Conservation (phyloP, 1,284 basidiomycete genomes). For the Trametes sp. region DNA sequence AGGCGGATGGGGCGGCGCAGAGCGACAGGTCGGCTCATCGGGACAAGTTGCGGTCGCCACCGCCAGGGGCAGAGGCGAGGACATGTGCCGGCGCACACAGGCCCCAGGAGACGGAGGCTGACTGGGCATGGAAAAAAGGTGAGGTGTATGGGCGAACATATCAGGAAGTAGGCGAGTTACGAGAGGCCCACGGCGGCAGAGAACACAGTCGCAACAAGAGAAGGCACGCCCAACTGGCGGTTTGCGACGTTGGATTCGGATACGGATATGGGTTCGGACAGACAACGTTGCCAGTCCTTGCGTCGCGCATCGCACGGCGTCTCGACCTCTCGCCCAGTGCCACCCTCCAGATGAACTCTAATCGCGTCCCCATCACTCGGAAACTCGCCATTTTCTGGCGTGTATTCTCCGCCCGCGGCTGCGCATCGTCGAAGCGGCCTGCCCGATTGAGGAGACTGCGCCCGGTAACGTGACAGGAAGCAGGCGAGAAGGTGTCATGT, state of each 20-base stretch:
- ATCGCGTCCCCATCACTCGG: conserved; percentile 11
- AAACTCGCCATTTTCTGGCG: conserved; percentile 9
- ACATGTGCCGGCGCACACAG: conserved; percentile 1
- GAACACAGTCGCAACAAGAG: conserved; percentile 11
- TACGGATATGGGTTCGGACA: background rate
- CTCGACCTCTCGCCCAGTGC: conserved; percentile 8
- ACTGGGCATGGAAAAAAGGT: background rate
- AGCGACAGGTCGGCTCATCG: background rate
- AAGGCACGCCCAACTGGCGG: background rate
- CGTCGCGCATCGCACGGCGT: background rate
- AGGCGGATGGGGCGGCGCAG: background rate
- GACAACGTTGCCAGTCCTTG: background rate
- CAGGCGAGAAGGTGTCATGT: conserved; percentile 18
- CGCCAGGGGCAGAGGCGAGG: background rate
- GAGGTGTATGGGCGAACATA: conserved; percentile 9
- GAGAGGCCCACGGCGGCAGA: conserved; percentile 11
- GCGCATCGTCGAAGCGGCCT: conserved; percentile 4
- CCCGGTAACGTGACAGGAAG: conserved; percentile 25
- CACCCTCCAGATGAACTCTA: conserved; percentile 18
- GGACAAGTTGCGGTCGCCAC: background rate
- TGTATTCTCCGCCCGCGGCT: conserved; percentile 7
- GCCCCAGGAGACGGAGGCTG: background rate
- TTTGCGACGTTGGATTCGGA: conserved; percentile 8
- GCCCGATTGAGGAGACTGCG: conserved; percentile 24
- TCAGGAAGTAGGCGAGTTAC: conserved; percentile 26